Base-by-base conservation (phyloP, 2,329 filamentous ascomycete genomes). In the Didymella pomorum region DNA sequence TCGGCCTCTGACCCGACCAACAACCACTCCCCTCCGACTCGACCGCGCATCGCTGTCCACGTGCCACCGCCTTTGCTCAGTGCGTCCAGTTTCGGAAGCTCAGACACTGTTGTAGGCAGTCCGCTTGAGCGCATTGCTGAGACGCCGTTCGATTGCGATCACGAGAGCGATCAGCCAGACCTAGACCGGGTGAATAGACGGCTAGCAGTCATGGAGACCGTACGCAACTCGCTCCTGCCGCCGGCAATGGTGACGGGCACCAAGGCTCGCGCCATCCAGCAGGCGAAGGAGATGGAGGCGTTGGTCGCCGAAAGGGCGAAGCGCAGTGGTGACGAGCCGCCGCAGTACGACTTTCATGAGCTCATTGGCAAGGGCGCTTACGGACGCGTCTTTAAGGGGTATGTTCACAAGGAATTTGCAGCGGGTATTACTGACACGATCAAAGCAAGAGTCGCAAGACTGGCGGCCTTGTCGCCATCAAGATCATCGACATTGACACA, bases 401-500 rank as follows among this genome's bases (percentile, higher is more conserved):
- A 60, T 28, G 77, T 73, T 23, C 66, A 64, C 1, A 44, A 8
- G 44, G 47, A 9, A 14, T 9, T 7, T 9, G 8, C 16, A 21
- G n/a, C 33, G 10, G 23, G 42, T 20, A 47, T 50, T 9, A 55
- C 66, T 75, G 55, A 77, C 54, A 28, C 14, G 23, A 16, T 47
- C 18, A 18, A 37, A 79, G 76, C 64, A 76, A 75, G 62, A 76
- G 78, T 51, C 74, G 78, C 31, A 70, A 67, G 18, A 79, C 74
- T 4, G 74, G 75, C 35, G 72, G 83, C 62, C 78, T 91, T 21
- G 89, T 92, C 23, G 89, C 90, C 18, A 84, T 93, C 71, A 93
- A 95, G 78, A 93, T 93, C 67, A 91, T 93, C 70, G 89, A 93
- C 72, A 90, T 94, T 45, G 91, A 95, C 69, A 89, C 90, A 69